These are phyloP conservation scores for Globisporangium nagaii DNA, from an alignment of 352 stramenopile genomes.

Conservation along the genomic window DNA sequence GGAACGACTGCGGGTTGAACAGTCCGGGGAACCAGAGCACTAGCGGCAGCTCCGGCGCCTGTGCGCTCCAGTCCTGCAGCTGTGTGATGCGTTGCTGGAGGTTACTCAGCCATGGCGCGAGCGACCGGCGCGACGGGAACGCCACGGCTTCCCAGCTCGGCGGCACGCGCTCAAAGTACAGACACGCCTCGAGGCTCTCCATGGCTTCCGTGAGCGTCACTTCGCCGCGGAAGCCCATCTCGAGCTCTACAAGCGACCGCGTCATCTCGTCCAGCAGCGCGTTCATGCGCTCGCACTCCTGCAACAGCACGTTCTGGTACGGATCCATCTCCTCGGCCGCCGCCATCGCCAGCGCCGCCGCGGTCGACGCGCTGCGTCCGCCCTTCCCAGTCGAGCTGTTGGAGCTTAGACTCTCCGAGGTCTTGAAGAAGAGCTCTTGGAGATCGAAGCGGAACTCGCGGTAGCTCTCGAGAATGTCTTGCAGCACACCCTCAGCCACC, in stretches of 20 bases:
- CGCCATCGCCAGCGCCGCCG: slow-evolving; percentile 14
- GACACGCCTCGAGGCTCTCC: slow-evolving; percentile 72
- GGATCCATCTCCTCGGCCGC: slow-evolving; percentile 80
- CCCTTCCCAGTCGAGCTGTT: slow-evolving; percentile 12
- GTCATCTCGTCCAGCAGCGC: slow-evolving; percentile 72
- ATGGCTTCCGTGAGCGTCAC: slow-evolving; percentile 85
- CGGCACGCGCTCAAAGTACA: slow-evolving; percentile 79
- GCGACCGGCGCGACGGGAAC: slow-evolving; percentile 71
- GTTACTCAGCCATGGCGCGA: slow-evolving; percentile 83
- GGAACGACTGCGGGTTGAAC: slow-evolving; percentile 84
- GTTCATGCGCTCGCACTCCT: slow-evolving; percentile 91
- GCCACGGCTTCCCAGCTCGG: slow-evolving; percentile 65
- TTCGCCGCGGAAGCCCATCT: slow-evolving; percentile 86
- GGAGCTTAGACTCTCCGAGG: slow-evolving; percentile 19
- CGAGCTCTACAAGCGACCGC: slow-evolving; percentile 69
- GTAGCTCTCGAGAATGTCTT: slow-evolving; percentile 90
- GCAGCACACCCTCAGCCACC: slow-evolving; percentile 77
- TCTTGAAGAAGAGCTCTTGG: slow-evolving; percentile 72
- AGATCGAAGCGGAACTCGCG: slow-evolving; percentile 82
- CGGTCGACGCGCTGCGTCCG: slow-evolving; percentile 30
- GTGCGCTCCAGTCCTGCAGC: slow-evolving; percentile 82
- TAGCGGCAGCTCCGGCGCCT: slow-evolving; percentile 68
- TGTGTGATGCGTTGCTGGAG: slow-evolving; percentile 82
- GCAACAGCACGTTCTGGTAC: slow-evolving; percentile 87
- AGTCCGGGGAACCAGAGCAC: slow-evolving; percentile 82